These are phyloP conservation scores for Magnusiomyces suaveolens DNA, from an alignment of 1,139 yeast genomes.

Conservation along the genomic window DNA sequence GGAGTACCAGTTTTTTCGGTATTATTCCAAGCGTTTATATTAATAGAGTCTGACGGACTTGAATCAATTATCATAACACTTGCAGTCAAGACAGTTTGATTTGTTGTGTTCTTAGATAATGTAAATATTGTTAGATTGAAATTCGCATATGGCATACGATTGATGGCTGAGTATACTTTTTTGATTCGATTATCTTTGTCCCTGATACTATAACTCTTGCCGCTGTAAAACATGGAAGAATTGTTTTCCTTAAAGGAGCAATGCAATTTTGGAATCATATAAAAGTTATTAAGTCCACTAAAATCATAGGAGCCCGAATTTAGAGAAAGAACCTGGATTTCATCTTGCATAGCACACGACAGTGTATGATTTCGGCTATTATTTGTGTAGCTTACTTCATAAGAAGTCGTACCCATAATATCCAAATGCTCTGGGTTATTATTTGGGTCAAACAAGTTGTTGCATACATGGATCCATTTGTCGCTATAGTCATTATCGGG, in stretches of 20 bases:
- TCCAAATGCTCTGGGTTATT: background rate
- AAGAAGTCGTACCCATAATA: background rate
- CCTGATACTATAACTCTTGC: background rate
- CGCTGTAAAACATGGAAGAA: background rate
- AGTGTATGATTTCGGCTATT: background rate
- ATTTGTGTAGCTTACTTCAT: background rate
- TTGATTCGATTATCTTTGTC: background rate
- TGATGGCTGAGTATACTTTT: background rate
- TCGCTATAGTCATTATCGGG: background rate
- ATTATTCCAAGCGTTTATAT: too few species aligned
- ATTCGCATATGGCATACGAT: background rate
- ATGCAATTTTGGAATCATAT: background rate
- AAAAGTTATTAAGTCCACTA: background rate
- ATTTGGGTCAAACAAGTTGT: background rate
- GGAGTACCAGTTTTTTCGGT: too few species aligned
- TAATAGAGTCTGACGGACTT: too few species aligned
- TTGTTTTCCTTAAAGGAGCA: background rate
- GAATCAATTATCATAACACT: too few species aligned
- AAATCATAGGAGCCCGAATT: background rate
- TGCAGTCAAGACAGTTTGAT: too few species aligned
- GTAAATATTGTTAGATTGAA: background rate
- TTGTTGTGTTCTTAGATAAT: background rate
- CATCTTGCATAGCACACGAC: background rate
- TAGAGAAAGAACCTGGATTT: background rate
- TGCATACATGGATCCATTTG: background rate